Evolutionary conservation across 768 basidiomycete genomes (phyloP).

Genomic region (Suillus plorans): DNA sequence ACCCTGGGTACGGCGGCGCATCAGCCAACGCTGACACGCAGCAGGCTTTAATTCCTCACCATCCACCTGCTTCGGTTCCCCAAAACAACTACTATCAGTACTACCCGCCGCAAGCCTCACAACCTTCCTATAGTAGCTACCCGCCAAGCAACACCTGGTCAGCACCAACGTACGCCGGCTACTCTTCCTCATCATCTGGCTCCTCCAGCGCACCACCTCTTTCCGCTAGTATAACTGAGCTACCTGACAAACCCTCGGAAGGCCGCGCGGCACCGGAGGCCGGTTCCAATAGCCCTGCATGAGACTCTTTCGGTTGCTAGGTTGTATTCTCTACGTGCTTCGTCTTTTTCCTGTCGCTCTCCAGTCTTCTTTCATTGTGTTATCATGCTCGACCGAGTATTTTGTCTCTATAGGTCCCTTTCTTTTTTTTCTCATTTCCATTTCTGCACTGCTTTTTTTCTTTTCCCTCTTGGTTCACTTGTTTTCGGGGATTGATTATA

Average conservation of each 20-base stretch:
- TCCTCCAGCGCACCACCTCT: constrained; percentile 20
- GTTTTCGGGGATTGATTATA: constrained; percentile 14
- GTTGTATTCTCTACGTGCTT: constrained; percentile 20
- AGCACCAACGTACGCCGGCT: constrained; percentile 26
- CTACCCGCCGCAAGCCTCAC: constrained; percentile 28
- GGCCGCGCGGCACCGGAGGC: constrained; percentile 16
- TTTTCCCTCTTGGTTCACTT: constrained; percentile 7
- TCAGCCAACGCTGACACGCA: constrained; percentile 24
- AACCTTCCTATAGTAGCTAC: constrained; percentile 30
- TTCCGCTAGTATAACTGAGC: constrained; percentile 16
- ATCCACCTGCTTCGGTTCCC: constrained; percentile 15
- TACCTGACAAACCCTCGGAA: constrained; percentile 28
- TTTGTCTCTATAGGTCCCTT: constrained; percentile 29
- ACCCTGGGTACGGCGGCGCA: constrained; percentile 21
- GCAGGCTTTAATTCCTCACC: constrained; percentile 16
- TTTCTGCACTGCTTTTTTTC: not conserved
- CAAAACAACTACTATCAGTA: constrained; percentile 31
- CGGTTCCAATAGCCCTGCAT: constrained; percentile 22
- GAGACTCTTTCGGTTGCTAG: constrained; percentile 17
- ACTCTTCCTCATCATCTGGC: constrained; percentile 28
- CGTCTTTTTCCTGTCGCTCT: constrained; percentile 10
- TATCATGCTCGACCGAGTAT: constrained; percentile 10
- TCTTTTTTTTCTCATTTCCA: constrained; percentile 8
- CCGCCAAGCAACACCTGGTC: constrained; percentile 21
- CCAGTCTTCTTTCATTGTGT: constrained; percentile 12